Evolutionary conservation across 331 rosid species (phyloP).

Genomic region (Cydonia oblonga): DNA sequence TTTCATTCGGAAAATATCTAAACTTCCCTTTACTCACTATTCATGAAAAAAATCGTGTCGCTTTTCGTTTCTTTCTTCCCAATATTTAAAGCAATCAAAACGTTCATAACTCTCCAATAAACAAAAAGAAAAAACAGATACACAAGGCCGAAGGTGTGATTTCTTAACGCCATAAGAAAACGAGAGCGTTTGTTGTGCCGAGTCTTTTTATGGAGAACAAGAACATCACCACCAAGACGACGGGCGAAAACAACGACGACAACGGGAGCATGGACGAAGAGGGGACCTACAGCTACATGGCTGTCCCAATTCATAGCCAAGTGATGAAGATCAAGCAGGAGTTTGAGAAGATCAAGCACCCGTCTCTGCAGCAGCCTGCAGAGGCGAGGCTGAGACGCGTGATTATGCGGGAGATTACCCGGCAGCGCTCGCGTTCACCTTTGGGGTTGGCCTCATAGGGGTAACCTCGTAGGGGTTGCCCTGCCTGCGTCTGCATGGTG

Average conservation of each 20-base stretch:
- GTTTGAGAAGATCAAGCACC: conserved; percentile 56
- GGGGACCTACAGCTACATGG: background rate
- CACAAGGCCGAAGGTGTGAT: background rate
- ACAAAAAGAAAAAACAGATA: background rate
- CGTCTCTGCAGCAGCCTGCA: conserved; percentile 38
- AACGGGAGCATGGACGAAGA: background rate
- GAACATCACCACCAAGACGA: background rate
- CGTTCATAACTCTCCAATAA: background rate
- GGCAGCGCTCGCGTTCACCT: conserved; percentile 57
- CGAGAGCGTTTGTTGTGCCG: background rate
- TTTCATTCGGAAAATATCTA: background rate
- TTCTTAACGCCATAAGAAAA: background rate
- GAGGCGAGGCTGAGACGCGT: conserved; percentile 28
- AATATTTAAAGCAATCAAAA: conserved; percentile 6
- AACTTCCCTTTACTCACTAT: background rate
- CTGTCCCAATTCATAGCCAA: conserved; percentile 62
- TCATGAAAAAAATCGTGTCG: conserved; percentile 10
- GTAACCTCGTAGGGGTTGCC: background rate
- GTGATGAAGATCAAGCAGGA: conserved; percentile 68
- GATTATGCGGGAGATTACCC: conserved; percentile 20
- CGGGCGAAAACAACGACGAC: background rate
- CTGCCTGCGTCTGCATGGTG: background rate
- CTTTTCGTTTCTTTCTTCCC: background rate
- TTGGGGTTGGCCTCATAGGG: conserved; percentile 31
- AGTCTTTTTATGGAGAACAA: conserved; percentile 22